phyloP scores from a whole-genome alignment of 164 flowering plant genomes.

The Taxillus chinensis region DNA sequence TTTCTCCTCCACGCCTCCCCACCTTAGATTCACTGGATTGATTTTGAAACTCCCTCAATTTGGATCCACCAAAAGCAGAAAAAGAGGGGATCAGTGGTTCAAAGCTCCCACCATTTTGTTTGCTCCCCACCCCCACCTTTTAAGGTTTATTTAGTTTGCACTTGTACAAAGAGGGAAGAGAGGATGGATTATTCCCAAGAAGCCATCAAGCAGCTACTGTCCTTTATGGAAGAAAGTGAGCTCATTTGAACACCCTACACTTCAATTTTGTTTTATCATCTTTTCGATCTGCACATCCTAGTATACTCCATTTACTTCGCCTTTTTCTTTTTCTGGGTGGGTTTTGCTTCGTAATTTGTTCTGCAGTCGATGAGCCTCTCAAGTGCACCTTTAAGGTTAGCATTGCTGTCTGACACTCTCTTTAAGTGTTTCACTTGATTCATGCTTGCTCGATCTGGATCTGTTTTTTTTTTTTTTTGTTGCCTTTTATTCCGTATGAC shows the following conservation, averaged over 20 bases:
- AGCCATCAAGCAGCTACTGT: constrained; percentile 42
- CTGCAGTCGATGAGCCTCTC: constrained; percentile 41
- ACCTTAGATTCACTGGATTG: no score
- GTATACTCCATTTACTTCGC: not conserved
- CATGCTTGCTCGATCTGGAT: not conserved
- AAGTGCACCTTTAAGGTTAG: constrained; percentile 37
- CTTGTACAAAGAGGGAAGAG: constrained; percentile 15
- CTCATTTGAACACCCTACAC: not conserved
- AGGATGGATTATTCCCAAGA: constrained; percentile 32
- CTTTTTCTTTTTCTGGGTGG: constrained; percentile 7
- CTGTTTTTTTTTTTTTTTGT: no score
- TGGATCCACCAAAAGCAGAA: no score
- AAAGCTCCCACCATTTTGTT: no score
- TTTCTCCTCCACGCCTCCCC: no score
- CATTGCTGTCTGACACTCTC: not conserved
- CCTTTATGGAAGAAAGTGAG: constrained; percentile 40
- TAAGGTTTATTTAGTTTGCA: no score
- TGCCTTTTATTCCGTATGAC: no score
- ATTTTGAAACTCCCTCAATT: no score
- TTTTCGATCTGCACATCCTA: constrained; percentile 3
- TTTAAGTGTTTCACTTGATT: not conserved
- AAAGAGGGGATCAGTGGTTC: no score
- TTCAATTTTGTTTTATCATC: not conserved
- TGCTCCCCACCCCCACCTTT: no score
- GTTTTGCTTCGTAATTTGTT: not conserved